Conservation (phyloP, 106 monocot genomes). For the Dioscorea alata region DNA sequence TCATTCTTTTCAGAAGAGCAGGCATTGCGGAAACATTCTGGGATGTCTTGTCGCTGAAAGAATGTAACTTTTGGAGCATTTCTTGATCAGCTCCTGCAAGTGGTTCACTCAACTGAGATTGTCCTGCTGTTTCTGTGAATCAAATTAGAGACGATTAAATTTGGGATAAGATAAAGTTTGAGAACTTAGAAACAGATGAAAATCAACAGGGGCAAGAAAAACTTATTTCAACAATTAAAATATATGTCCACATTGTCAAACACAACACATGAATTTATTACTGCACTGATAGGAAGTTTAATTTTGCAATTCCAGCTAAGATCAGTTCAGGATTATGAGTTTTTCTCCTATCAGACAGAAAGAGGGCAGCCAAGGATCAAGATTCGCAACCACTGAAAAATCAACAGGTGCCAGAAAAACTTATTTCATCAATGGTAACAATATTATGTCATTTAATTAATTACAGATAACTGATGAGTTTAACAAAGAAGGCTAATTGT, state of each 20-base stretch:
- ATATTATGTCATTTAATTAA: too few species aligned
- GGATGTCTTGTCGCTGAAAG: constrained; percentile 33
- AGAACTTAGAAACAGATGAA: neutral
- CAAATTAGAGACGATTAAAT: neutral
- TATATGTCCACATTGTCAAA: neutral
- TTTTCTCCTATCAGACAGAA: too few species aligned
- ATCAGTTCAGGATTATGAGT: too few species aligned
- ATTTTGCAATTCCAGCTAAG: neutral
- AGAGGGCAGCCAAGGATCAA: too few species aligned
- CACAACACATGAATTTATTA: too few species aligned
- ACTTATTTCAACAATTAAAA: neutral
- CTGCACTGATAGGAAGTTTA: neutral
- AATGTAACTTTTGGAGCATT: constrained; percentile 31
- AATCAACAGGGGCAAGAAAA: neutral
- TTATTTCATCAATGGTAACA: too few species aligned
- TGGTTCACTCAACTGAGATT: constrained; percentile 1
- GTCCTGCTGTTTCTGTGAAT: constrained; percentile 4
- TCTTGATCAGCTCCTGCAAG: constrained; percentile 27
- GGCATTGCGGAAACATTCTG: constrained; percentile 42
- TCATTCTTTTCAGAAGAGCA: constrained; percentile 46
- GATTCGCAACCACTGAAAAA: too few species aligned
- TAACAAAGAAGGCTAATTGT: too few species aligned
- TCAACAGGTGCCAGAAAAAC: too few species aligned
- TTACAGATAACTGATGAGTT: too few species aligned
- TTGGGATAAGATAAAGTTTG: neutral